Percentiles rank a stretch among this genome's conserved stretches.
phyloP scores from a whole-genome alignment of 495 filamentous ascomycete species.

The Parathielavia hyrcaniae region DNA sequence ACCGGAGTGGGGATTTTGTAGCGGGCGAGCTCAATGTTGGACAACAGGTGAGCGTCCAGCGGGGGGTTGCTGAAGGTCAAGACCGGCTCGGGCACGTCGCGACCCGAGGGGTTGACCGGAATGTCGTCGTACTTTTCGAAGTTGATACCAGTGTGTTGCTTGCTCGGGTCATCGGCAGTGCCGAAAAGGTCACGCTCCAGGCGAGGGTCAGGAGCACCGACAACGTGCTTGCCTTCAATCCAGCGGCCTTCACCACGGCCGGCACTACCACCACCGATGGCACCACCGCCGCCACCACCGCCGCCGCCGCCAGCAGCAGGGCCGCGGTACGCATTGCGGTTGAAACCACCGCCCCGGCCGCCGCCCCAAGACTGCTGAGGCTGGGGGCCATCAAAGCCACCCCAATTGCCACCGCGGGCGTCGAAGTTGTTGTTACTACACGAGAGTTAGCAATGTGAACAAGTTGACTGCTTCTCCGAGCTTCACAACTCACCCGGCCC shows the following conservation, averaged over 20 bases:
- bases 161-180: conserved; percentile 83
- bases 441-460: background rate
- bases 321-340: conserved; percentile 63
- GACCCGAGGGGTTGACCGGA: conserved; percentile 92
- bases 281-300: conserved; percentile 46
- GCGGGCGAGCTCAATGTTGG: conserved; percentile 85
- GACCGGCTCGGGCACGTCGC: conserved; percentile 88
- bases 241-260: conserved; percentile 86
- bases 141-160: conserved; percentile 97
- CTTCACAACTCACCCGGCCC: conserved; percentile 51
- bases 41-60: conserved; percentile 81
- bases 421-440: conserved; percentile 42
- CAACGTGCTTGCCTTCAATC: conserved; percentile 92
- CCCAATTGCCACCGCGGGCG: conserved; percentile 31
- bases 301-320: conserved; percentile 54
- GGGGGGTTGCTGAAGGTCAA: conserved; percentile 88
- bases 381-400: no score
- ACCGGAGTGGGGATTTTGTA: conserved; percentile 95
- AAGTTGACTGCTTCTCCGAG: background rate
- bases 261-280: conserved; percentile 46
- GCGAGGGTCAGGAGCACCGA: conserved; percentile 80
- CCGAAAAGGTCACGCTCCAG: conserved; percentile 95
- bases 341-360: conserved; percentile 32
- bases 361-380: conserved; percentile 23
- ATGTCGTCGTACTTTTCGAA: conserved; percentile 99